Evolutionary conservation across 148 eudicot species (phyloP).

Genomic region (Tetragonia tetragonoides): DNA sequence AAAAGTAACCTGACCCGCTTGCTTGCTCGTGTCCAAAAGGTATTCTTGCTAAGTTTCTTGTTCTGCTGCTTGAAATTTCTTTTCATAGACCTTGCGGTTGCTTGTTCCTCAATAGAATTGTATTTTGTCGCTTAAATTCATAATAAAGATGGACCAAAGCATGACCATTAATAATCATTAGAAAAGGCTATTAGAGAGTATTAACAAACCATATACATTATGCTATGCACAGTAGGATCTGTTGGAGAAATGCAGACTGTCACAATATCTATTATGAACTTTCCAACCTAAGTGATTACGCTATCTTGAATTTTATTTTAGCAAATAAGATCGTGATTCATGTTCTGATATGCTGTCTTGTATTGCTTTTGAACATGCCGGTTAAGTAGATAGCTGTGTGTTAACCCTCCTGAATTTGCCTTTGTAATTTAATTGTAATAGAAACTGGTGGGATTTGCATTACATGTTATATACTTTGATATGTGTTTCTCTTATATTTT

Average conservation of each 20-base stretch:
- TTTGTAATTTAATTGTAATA: background rate
- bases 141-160: background rate
- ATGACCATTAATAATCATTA: background rate
- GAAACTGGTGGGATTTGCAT: background rate
- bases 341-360: background rate
- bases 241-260: background rate
- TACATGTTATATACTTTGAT: background rate
- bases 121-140: background rate
- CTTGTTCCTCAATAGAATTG: background rate
- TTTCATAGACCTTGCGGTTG: background rate
- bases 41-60: slow-evolving; percentile 21
- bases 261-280: background rate
- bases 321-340: background rate
- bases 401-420: background rate
- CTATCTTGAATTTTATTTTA: too few species aligned
- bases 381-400: background rate
- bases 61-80: background rate
- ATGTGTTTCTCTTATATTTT: background rate
- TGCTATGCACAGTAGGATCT: background rate
- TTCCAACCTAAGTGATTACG: too few species aligned
- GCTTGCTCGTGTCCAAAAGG: slow-evolving; percentile 99
- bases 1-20: slow-evolving; percentile 90
- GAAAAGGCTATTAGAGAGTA: background rate
- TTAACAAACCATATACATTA: background rate
- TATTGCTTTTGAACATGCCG: background rate